These are phyloP conservation scores for Globisporangium echinulatum DNA, from an alignment of 352 stramenopile species.

Conservation along the genomic window DNA sequence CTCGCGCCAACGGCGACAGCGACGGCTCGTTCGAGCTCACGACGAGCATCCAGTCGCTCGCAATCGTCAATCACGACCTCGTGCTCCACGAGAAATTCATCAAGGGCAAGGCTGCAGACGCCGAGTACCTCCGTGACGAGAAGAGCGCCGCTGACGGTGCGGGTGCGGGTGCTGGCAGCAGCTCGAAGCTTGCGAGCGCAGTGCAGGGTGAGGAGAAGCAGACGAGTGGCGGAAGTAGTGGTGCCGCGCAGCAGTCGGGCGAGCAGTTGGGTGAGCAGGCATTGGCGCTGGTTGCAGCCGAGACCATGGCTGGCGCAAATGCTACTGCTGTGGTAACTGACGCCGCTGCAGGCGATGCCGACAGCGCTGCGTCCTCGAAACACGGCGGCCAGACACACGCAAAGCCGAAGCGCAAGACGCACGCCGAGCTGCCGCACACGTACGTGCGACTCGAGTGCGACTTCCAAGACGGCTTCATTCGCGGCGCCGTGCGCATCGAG, in stretches of 20 bases:
- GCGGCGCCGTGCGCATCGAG: constrained; percentile 57
- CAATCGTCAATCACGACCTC: constrained; percentile 73
- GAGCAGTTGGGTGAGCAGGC: constrained; percentile 3
- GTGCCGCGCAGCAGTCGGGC: neutral
- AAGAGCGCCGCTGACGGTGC: neutral
- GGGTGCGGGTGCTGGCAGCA: neutral
- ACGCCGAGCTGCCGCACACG: constrained; percentile 47
- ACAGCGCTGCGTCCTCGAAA: constrained; percentile 4
- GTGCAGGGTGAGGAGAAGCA: neutral
- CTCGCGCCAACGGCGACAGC: constrained; percentile 3
- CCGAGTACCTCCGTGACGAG: constrained; percentile 50
- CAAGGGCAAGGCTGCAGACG: constrained; percentile 49
- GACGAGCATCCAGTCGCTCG: constrained; percentile 37
- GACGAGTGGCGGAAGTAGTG: neutral
- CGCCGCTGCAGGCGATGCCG: neutral
- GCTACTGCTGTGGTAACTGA: neutral
- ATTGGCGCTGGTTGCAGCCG: too few relatives aligned
- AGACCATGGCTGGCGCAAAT: neutral
- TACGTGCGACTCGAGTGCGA: constrained; percentile 69
- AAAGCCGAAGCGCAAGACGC: constrained; percentile 11
- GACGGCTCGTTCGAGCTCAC: constrained; percentile 27
- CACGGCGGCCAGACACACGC: too few relatives aligned
- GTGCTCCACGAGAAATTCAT: constrained; percentile 63
- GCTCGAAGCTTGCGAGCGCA: constrained; percentile 1
- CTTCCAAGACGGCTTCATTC: constrained; percentile 63